Evolutionary conservation across 495 filamentous ascomycete species (phyloP).

Genomic region (Ramalina intermedia): DNA sequence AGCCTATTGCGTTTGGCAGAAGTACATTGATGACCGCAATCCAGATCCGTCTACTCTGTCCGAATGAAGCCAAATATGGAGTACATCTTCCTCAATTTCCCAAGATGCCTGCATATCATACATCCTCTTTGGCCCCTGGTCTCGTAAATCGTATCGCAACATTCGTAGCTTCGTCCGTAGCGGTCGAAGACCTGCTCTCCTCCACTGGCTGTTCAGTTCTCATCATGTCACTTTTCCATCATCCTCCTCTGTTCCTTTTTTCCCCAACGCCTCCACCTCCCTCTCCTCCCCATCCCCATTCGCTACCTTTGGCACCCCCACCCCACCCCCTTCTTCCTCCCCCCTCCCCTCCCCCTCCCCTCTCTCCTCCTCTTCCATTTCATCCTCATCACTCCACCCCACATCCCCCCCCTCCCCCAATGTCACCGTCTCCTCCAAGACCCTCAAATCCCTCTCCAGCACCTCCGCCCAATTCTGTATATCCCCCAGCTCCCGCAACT

Average conservation of each 20-base stretch:
- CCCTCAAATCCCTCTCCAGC: conserved; percentile 77
- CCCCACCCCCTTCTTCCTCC: not conserved
- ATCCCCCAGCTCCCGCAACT: conserved; percentile 85
- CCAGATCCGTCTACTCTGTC: too few relatives aligned
- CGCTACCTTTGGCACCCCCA: not conserved
- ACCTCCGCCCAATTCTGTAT: conserved; percentile 98
- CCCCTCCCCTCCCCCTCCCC: conserved; percentile 6
- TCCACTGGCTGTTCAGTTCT: too few relatives aligned
- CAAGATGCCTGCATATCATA: too few relatives aligned
- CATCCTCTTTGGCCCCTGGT: too few relatives aligned
- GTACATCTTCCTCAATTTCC: too few relatives aligned
- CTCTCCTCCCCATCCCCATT: not conserved
- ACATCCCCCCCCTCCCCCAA: conserved; percentile 36
- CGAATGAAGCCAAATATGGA: too few relatives aligned
- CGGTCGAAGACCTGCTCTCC: too few relatives aligned
- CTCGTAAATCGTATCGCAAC: too few relatives aligned
- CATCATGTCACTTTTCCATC: too few relatives aligned
- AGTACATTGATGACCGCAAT: too few relatives aligned
- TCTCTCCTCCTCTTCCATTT: not conserved
- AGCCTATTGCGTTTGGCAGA: too few relatives aligned
- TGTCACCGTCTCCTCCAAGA: conserved; percentile 75
- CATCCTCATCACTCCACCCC: conserved; percentile 16
- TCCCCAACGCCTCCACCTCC: not conserved
- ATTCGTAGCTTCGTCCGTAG: too few relatives aligned
- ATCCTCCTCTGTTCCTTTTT: not conserved